These are phyloP conservation scores for Bimuria novae-zelandiae DNA, from an alignment of 2,329 filamentous ascomycete genomes.

Conservation along the genomic window DNA sequence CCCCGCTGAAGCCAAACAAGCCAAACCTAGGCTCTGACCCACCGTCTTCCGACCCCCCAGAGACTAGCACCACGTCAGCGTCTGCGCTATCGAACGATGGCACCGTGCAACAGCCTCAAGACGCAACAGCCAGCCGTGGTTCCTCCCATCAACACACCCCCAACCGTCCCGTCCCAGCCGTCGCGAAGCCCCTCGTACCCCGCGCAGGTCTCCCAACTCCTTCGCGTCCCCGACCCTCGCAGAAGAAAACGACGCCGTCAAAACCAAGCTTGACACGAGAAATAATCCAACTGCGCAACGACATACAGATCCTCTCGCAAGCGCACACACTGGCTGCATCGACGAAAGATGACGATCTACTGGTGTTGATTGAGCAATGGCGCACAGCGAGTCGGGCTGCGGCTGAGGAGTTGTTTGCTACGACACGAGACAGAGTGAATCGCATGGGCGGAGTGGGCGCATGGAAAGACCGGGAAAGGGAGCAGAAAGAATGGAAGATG, in stretches of 20 bases:
- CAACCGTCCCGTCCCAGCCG: slow-evolving; percentile 7
- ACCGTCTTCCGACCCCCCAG: slow-evolving; percentile 30
- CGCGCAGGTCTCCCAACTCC: slow-evolving; percentile 17
- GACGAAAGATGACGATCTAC: slow-evolving; percentile 59
- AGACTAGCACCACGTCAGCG: slow-evolving; percentile 1
- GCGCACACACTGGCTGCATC: slow-evolving; percentile 46
- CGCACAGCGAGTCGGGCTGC: slow-evolving; percentile 62
- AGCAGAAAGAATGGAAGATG: slow-evolving; percentile 37
- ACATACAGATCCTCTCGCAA: slow-evolving; percentile 49
- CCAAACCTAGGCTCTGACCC: slow-evolving; percentile 27
- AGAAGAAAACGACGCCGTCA: slow-evolving; percentile 19
- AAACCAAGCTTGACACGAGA: slow-evolving; percentile 37
- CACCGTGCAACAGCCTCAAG: neutral
- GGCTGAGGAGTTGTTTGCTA: slow-evolving; percentile 69
- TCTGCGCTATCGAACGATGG: neutral
- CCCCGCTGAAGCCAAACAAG: slow-evolving; percentile 41
- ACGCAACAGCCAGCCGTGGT: neutral
- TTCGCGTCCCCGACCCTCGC: slow-evolving; percentile 7
- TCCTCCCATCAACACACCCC: slow-evolving; percentile 17
- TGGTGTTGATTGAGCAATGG: slow-evolving; percentile 64
- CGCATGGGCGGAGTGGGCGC: slow-evolving; percentile 66
- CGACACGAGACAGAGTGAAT: slow-evolving; percentile 63
- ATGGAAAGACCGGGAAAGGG: slow-evolving; percentile 52
- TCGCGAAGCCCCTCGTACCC: slow-evolving; percentile 21
- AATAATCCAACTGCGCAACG: slow-evolving; percentile 40